These are phyloP conservation scores for Vaccinium corymbosum DNA, from an alignment of 148 eudicot genomes.

Conservation along the genomic window DNA sequence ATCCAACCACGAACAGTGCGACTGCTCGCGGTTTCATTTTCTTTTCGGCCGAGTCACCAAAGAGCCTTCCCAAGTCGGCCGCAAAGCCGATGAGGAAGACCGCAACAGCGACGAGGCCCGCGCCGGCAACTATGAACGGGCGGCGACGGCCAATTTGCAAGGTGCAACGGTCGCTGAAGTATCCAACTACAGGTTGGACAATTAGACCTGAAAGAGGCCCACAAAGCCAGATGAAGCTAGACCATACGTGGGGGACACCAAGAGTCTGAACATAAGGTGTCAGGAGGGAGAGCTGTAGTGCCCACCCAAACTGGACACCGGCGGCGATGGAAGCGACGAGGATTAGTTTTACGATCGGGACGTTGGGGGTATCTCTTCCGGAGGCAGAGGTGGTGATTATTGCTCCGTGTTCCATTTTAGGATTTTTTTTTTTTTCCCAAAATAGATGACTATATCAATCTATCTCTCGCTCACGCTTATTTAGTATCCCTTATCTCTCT, in stretches of 20 bases:
- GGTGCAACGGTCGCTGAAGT: slow-evolving; percentile 52
- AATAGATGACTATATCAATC: neutral
- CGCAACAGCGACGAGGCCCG: slow-evolving; percentile 41
- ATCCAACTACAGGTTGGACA: slow-evolving; percentile 77
- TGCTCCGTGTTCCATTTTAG: neutral
- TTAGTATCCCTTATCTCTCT: neutral
- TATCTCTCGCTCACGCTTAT: neutral
- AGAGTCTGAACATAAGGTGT: slow-evolving; percentile 75
- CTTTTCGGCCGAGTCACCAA: slow-evolving; percentile 42
- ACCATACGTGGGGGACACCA: slow-evolving; percentile 62
- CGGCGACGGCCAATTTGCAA: slow-evolving; percentile 66
- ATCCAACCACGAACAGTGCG: slow-evolving; percentile 64
- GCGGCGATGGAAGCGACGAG: slow-evolving; percentile 64
- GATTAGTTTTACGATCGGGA: slow-evolving; percentile 19
- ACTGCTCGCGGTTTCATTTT: slow-evolving; percentile 62
- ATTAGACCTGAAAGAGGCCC: slow-evolving; percentile 85
- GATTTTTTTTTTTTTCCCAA: neutral
- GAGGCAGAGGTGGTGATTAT: neutral
- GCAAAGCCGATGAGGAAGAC: slow-evolving; percentile 73
- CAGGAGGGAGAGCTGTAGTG: slow-evolving; percentile 66
- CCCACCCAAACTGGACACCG: slow-evolving; percentile 85
- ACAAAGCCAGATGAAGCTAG: slow-evolving; percentile 78
- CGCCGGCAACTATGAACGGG: slow-evolving; percentile 63
- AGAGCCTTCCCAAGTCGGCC: slow-evolving; percentile 52
- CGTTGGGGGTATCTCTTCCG: neutral